phyloP scores from a whole-genome alignment of 2,329 filamentous ascomycete genomes.

The Tolypocladium ovalisporum region DNA sequence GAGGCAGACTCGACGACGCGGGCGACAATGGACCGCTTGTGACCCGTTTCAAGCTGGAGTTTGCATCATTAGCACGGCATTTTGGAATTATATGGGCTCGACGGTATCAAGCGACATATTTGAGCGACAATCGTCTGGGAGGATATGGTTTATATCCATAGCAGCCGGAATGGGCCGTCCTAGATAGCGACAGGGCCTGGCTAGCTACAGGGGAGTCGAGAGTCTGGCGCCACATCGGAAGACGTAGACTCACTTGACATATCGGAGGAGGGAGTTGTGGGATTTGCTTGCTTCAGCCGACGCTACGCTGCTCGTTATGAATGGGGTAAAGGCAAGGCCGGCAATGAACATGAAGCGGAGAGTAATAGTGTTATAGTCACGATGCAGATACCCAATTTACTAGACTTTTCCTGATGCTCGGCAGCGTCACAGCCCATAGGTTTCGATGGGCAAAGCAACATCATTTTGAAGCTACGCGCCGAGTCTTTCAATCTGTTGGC shows the following conservation, averaged over 20 bases:
- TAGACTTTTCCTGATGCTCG: background rate
- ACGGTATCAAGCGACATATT: background rate
- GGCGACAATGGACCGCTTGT: background rate
- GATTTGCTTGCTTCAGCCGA: background rate
- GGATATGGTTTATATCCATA: background rate
- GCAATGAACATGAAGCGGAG: background rate
- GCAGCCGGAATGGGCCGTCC: background rate
- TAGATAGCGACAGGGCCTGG: background rate
- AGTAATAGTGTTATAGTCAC: background rate
- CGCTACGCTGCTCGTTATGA: background rate
- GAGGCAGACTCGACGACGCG: background rate
- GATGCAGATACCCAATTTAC: slow-evolving; percentile 1
- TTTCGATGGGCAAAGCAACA: background rate
- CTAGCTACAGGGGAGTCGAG: background rate
- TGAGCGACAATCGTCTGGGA: background rate
- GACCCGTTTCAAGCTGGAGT: background rate
- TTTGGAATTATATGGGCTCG: background rate
- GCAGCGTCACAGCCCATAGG: background rate
- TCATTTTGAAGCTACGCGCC: background rate
- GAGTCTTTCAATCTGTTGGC: background rate
- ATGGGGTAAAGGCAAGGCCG: background rate
- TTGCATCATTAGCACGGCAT: background rate
- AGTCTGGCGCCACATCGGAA: background rate
- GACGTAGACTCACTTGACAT: background rate
- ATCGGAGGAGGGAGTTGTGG: background rate